Evolutionary conservation across 1,139 yeast genomes (phyloP), one percentile per base, ranked within the genome.

Genomic region (Diutina mesorugosa): DNA sequence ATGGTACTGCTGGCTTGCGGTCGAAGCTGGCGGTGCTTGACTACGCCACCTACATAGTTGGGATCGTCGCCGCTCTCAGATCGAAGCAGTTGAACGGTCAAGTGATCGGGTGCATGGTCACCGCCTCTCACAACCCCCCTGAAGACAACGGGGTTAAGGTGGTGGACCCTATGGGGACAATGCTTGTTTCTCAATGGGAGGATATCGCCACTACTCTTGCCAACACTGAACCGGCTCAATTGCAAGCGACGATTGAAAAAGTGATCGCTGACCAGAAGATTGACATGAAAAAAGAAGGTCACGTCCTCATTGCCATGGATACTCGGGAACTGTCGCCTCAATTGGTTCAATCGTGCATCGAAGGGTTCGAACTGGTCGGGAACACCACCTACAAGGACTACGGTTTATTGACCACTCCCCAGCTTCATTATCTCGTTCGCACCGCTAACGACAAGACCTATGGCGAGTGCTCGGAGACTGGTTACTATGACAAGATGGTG

Each of bases 1-100:
- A 93, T 67, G 99, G 99, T 21, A 93, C 99, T 1, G 99, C 99
- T 1, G 99, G 99, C 8, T 93, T 95, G 73, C 82, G 99, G 61
- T 85, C 85, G 74, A 74, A 81, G 57, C 93, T 96, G 4, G 67
- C 71, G 54, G 69, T 79, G 32, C 74, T 93, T 61, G 96, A 90
- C 67, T 85, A 91, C 38, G 95, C 91, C 55, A 86, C 89, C 69
- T 90, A 83, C 69, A 81, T 95, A 14, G 90, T 87, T 26, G 97
- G 97, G 0, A 73, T 90, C 18, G 68, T 91, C 51, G 97, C 99
- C 0, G 74, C 85, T 4, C 73, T 93, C 61, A 78, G 99, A 66
- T 90, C 98, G 29, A 80, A 86, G 61, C 79, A 74, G 61, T 72
- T 87, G 55, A 71, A 73, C 1, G 90, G 95, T 2, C 74, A 85